Evolutionary conservation across 371 early-diverging fungal genomes (phyloP), one percentile per base, ranked within the genome.

Genomic region (Actinomucor elegans): DNA sequence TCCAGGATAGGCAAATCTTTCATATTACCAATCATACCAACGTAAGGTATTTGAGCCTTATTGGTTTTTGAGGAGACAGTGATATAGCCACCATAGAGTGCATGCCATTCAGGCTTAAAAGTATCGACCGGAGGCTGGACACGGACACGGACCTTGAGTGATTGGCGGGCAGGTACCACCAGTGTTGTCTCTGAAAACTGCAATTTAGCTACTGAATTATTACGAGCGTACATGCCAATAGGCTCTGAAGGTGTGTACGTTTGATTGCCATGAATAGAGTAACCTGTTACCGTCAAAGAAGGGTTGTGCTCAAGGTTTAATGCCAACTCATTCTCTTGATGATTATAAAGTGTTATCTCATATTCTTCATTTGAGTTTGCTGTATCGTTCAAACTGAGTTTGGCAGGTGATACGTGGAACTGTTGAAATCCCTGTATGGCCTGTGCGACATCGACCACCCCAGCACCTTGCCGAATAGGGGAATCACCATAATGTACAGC

Each of bases 381-480:
- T 21, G 85, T 77, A 61, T 86, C 85, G 52, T 91, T 87, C 28
- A 91, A 69, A 35, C 83, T 78, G 45, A 87, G 58, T 52, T 64
- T 68, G 4, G 87, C 69, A 31, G 91, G 93, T 7, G 55, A 52
- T 31, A 90, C 75, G 10, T 70, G 45, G 15, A 82, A 71, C 21
- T 72, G 65, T 6, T 55, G 17, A 49, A 51, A 59, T 23, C 84
- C 61, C 23, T 47, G 51, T 53, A 89, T 63, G 42, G 92, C 80
- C 44, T 77, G 64, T 61, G 66, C 60, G 33, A 85, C 70, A 67
- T 91, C 78, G 43, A 91, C 64, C 18, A 89, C 61, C 41, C 89
- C 93, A 36, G 88, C 78, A 32, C 93, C 93, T 65, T 89, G 86
- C 28, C 67, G 51, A 44, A 68, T 68, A 57, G 72, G 67, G 55